phyloP scores from a whole-genome alignment of 2,329 filamentous ascomycete species.

The Stemphylium vesicarium region DNA sequence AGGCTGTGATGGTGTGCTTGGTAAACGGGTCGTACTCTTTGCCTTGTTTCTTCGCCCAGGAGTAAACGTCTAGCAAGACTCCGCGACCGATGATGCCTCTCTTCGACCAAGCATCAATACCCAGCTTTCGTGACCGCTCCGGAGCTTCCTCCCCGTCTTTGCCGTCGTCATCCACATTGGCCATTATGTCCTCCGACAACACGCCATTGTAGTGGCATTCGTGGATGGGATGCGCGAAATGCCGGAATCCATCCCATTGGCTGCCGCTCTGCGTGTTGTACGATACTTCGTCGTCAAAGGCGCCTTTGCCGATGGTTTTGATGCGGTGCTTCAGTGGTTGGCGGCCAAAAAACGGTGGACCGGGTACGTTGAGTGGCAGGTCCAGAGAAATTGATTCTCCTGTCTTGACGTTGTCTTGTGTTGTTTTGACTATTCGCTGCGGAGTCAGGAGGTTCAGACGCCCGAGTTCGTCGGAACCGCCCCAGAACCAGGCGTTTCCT shows the following conservation, averaged over 20 bases:
- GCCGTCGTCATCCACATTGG: conserved; percentile 24
- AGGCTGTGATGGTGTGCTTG: conserved; percentile 21
- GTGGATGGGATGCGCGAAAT: conserved; percentile 39
- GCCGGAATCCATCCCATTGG: conserved; percentile 48
- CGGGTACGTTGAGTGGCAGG: conserved; percentile 63
- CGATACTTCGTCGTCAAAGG: conserved; percentile 37
- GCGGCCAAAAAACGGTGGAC: conserved; percentile 62
- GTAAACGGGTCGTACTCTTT: conserved; percentile 33
- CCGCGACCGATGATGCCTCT: conserved; percentile 64
- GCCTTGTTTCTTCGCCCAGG: conserved; percentile 21
- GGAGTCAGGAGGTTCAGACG: conserved; percentile 67
- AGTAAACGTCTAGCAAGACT: conserved; percentile 61
- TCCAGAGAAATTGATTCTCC: conserved; percentile 64
- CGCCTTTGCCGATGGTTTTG: conserved; percentile 21
- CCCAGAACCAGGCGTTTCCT: conserved; percentile 35
- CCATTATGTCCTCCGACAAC: conserved; percentile 33
- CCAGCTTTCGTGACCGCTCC: conserved; percentile 28
- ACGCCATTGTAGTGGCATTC: conserved; percentile 42
- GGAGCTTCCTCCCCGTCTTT: conserved; percentile 7
- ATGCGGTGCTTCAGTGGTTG: conserved; percentile 56
- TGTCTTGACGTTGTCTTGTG: conserved; percentile 58
- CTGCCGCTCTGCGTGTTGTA: conserved; percentile 45
- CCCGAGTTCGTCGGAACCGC: conserved; percentile 53
- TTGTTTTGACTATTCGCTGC: conserved; percentile 58
- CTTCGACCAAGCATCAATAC: conserved; percentile 55